Base-by-base conservation (phyloP, 192 early-diverging fungal genomes). In the Allomyces javanicus region DNA sequence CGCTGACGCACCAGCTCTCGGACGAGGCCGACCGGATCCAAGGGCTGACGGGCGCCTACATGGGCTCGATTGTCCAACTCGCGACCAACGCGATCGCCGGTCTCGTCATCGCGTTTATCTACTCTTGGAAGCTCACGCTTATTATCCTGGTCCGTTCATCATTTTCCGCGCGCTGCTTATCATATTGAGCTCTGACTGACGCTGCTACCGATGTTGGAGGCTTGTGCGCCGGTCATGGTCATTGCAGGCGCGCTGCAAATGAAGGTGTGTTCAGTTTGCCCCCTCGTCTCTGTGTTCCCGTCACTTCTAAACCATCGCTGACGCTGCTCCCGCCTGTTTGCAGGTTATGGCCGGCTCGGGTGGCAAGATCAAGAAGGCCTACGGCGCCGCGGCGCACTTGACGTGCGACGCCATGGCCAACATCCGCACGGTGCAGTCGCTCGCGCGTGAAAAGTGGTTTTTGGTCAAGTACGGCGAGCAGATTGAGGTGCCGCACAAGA, bases 361-460 rank as follows among this genome's bases (percentile, higher is more conserved):
- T 62, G 75, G 76, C 27, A 75, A 81, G 67, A 85, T 82, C 25
- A 85, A 88, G 71, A 79, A 74, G 62, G 85, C 87, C 1, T 90
- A 93, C 75, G 87, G 89, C 68, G 69, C 78, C 27, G 83, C 86
- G 21, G 89, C 86, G 66, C 85, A 92, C 73, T 82, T 89, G 66
- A 89, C 91, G 25, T 79, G 82, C 69, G 91, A 96, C 75, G 87
- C 90, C 6, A 86, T 94, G 33, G 73, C 81, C 22, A 85, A 88
- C 65, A 87, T 96, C 26, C 88, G 89, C 62, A 96, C 94, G 1
- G 87, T 96, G 24, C 82, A 87, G 33, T 78, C 90, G 9, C 78
- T 96, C 33, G 87, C 81, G 19, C 81, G 85, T 62, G 85, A 93
- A 72, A 70, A 75, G 23, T 72, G 73, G 24, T 94, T 97, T 70